phyloP scores from a whole-genome alignment of 192 early-diverging fungal genomes.

The Geosiphon pyriformis region DNA sequence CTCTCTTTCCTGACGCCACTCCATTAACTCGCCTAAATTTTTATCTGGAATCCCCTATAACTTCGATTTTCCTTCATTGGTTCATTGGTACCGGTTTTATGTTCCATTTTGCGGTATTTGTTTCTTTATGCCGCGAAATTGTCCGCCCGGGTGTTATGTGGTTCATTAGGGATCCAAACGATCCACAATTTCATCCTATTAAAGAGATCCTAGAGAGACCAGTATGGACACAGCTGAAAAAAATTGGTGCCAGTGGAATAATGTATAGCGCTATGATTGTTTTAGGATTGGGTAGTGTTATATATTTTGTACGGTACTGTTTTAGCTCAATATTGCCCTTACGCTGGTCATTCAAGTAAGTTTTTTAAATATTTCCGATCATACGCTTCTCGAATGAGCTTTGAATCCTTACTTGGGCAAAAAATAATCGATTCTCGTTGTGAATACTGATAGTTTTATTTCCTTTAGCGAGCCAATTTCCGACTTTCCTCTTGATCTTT shows the following conservation, averaged over 20 bases:
- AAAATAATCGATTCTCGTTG: constrained; percentile 3
- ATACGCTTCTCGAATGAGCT: not conserved
- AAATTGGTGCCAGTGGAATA: constrained; percentile 71
- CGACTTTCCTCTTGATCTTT: constrained; percentile 71
- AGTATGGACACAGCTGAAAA: constrained; percentile 68
- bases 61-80: constrained; percentile 83
- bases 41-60: constrained; percentile 55
- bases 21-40: constrained; percentile 51
- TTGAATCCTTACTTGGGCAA: not conserved
- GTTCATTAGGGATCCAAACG: constrained; percentile 97
- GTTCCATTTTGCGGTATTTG: constrained; percentile 88
- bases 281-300: constrained; percentile 62
- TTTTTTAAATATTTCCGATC: not conserved
- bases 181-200: constrained; percentile 91
- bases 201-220: constrained; percentile 86
- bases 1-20: constrained; percentile 63
- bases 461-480: constrained; percentile 56
- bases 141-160: constrained; percentile 94
- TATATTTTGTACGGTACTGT: constrained; percentile 29
- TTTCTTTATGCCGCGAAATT: constrained; percentile 71
- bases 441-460: not conserved
- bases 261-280: constrained; percentile 83
- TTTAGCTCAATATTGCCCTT: constrained; percentile 53
- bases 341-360: constrained; percentile 60
- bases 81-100: constrained; percentile 88